phyloP scores from a whole-genome alignment of 352 stramenopile species.

The Globisporangium cylindrosporum region DNA sequence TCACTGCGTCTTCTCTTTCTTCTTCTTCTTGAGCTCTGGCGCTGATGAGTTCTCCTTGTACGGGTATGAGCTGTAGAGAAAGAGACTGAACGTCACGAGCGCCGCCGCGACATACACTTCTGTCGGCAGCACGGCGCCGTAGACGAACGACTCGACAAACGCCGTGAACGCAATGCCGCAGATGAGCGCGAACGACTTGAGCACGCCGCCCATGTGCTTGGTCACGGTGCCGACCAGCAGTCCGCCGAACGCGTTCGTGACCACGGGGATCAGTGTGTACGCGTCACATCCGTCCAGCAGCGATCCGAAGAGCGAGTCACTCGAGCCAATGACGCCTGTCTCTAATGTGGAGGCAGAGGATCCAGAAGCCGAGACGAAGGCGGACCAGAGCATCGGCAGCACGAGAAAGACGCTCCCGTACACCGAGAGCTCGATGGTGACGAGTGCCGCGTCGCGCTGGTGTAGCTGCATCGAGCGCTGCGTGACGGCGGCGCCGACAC shows the following conservation, averaged over 20 bases:
- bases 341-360: not conserved
- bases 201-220: constrained; percentile 87
- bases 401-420: constrained; percentile 75
- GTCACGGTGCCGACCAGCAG: constrained; percentile 87
- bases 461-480: constrained; percentile 78
- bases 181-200: constrained; percentile 89
- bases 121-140: constrained; percentile 50
- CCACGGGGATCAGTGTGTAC: constrained; percentile 74
- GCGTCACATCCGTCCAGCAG: constrained; percentile 72
- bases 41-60: constrained; percentile 25
- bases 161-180: constrained; percentile 87
- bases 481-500: constrained; percentile 69
- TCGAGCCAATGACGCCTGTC: not conserved
- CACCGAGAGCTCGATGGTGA: constrained; percentile 79
- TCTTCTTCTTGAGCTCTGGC: constrained; percentile 4
- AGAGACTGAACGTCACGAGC: constrained; percentile 66
- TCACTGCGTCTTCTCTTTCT: constrained; percentile 15
- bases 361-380: constrained; percentile 13
- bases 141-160: constrained; percentile 71
- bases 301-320: constrained; percentile 18
- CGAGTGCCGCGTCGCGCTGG: constrained; percentile 63
- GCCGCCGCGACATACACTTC: constrained; percentile 69
- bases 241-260: constrained; percentile 77
- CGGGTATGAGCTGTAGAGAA: constrained; percentile 72
- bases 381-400: constrained; percentile 41